These are phyloP conservation scores for Albizia julibrissin DNA, from an alignment of 306 rosid species.

Conservation along the genomic window DNA sequence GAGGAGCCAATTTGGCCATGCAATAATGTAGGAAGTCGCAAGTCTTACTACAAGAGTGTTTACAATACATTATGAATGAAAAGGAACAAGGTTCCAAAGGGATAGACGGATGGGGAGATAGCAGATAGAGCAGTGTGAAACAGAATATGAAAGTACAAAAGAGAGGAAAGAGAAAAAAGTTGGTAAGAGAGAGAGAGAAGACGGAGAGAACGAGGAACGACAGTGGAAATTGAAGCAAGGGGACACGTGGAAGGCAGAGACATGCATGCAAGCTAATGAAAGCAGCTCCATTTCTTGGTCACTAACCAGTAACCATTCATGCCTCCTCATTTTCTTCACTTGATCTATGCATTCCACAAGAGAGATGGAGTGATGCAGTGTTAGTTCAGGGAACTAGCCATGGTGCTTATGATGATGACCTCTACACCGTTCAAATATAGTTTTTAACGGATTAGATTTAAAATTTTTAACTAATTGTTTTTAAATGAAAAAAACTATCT, in stretches of 20 bases:
- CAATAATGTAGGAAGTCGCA: not conserved
- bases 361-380: too few species aligned
- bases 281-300: too few species aligned
- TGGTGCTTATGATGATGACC: too few species aligned
- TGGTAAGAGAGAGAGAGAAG: not conserved
- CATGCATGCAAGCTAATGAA: not conserved
- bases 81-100: not conserved
- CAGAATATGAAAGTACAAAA: not conserved
- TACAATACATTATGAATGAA: not conserved
- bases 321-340: too few species aligned
- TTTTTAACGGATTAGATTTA: too few species aligned
- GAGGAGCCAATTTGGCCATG: not conserved
- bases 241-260: not conserved
- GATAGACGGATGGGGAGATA: not conserved
- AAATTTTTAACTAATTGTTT: too few species aligned
- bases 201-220: slow-evolving; percentile 16
- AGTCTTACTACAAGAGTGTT: not conserved
- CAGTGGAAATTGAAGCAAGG: not conserved
- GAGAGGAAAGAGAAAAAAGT: not conserved
- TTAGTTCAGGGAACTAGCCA: too few species aligned
- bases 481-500: too few species aligned
- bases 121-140: not conserved
- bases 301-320: too few species aligned
- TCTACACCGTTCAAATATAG: too few species aligned
- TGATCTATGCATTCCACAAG: too few species aligned